Percentiles rank a stretch among this genome's conserved stretches.
Conservation (phyloP, 2,329 filamentous ascomycete species). For the Macrophomina tecta region DNA sequence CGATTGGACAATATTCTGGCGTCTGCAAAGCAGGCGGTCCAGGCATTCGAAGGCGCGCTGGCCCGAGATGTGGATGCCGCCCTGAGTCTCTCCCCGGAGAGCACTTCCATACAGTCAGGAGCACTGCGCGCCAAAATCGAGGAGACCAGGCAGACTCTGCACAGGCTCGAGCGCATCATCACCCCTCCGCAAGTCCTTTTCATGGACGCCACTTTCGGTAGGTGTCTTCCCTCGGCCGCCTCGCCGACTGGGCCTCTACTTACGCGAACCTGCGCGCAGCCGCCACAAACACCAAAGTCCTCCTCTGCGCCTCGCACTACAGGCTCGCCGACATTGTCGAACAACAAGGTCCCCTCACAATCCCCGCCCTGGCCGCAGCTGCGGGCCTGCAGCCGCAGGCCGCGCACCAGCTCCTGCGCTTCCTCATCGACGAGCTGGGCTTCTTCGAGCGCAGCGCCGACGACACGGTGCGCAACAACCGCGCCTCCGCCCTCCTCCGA, state of each 20-base stretch:
- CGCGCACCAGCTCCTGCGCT: constrained; percentile 3
- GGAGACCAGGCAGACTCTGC: neutral
- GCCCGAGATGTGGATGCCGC: constrained; percentile 1
- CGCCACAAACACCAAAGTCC: constrained; percentile 20
- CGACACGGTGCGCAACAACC: neutral
- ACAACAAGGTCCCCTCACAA: neutral
- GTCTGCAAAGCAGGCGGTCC: neutral
- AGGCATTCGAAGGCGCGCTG: constrained; percentile 7
- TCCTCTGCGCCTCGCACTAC: constrained; percentile 12
- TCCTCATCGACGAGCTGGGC: constrained; percentile 11
- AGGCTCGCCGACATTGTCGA: constrained; percentile 1
- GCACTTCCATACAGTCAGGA: neutral
- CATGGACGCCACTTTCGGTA: constrained; percentile 9
- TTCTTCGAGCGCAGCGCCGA: neutral
- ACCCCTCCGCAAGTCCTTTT: constrained; percentile 2
- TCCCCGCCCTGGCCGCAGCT: neutral
- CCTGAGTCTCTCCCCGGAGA: neutral
- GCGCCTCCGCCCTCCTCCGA: constrained; percentile 1
- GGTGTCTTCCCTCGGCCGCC: neutral
- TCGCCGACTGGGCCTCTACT: neutral
- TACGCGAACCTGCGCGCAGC: neutral
- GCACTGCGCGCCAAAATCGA: constrained; percentile 13
- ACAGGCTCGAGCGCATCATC: constrained; percentile 13
- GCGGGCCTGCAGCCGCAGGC: neutral
- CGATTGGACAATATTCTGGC: neutral